Evolutionary conservation across 768 basidiomycete species (phyloP), one percentile per base, ranked within the genome.

Genomic region (Lactarius hengduanensis): DNA sequence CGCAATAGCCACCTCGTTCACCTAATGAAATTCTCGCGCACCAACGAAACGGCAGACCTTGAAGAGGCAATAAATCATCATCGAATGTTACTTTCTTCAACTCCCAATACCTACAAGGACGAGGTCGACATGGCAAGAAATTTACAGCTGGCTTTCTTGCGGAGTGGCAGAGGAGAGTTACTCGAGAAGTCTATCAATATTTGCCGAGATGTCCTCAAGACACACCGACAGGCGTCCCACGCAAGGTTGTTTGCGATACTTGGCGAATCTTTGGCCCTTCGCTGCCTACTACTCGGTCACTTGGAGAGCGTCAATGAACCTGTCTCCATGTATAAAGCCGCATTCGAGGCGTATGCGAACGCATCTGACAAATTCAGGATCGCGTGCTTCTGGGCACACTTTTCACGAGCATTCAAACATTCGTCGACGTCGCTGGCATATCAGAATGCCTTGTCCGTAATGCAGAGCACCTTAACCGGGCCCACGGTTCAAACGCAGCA

Each of bases 401-500:
- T 47, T 40, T 41, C 59, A 13, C 59, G 55, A 32, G 18, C 5
- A 50, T 34, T 11, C 28, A 10, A 30, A 18, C 56, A 57, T 53
- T 38, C 45, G 28, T 58, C 65, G 4, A 58, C 61, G 15, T 38
- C 26, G 5, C 55, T 28, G 8, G 55, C 36, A 40, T 61, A 66
- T n/a, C 53, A 56, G 36, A 38, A 11, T 41, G 60, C 43, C 45
- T 8, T 61, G 20, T 57, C 60, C 20, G 56, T 36, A 4, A 50
- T 57, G 50, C 55, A 57, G 30, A 40, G n/a, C 20, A 45, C 43
- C 13, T 28, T 47, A 9, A 30, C 34, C 8, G 38, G 59, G 10
- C 59, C 64, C 4, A 65, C 54, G 5, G 56, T 66, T 30, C 15
- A 62, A 53, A 36, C n/a, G 4, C 61, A 66, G 41, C 43, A 62